Conservation (phyloP, 1,284 basidiomycete species). For the Ustilago shanxiensis region DNA sequence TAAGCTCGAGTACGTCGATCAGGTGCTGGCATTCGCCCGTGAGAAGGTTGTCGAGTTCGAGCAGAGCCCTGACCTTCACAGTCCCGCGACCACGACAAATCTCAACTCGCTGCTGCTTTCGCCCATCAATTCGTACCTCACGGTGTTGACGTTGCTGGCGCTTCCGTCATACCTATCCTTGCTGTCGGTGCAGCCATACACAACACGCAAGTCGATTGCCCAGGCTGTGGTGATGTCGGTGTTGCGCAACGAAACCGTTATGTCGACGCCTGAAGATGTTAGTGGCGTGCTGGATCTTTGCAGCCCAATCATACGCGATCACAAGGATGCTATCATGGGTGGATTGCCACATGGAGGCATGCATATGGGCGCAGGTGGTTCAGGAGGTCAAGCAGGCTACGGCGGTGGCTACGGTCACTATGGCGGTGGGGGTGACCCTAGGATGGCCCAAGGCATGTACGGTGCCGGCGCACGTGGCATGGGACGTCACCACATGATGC, state of each 20-base stretch:
- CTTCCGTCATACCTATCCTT: constrained; percentile 64
- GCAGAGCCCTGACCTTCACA: constrained; percentile 59
- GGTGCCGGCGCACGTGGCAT: constrained; percentile 44
- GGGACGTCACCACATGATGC: constrained; percentile 51
- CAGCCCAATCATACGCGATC: constrained; percentile 62
- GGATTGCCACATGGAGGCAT: constrained; percentile 39
- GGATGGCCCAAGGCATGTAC: constrained; percentile 49
- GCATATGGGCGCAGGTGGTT: constrained; percentile 38
- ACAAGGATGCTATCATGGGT: constrained; percentile 57
- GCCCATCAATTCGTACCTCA: constrained; percentile 65
- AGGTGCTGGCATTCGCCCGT: constrained; percentile 67
- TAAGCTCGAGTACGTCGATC: constrained; percentile 69
- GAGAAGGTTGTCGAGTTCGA: constrained; percentile 61
- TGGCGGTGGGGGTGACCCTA: constrained; percentile 41
- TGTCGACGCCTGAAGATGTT: constrained; percentile 67
- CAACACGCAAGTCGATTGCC: constrained; percentile 65
- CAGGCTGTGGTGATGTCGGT: constrained; percentile 67
- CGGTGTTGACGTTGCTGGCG: constrained; percentile 65
- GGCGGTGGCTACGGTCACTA: constrained; percentile 44
- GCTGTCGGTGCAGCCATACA: constrained; percentile 60
- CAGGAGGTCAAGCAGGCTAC: constrained; percentile 26
- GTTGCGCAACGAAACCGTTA: constrained; percentile 65
- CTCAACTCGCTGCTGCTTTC: constrained; percentile 65
- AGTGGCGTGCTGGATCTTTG: constrained; percentile 67
- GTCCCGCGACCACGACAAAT: constrained; percentile 51